phyloP scores from a whole-genome alignment of 352 stramenopile species.

The Pilasporangium apinafurcum region DNA sequence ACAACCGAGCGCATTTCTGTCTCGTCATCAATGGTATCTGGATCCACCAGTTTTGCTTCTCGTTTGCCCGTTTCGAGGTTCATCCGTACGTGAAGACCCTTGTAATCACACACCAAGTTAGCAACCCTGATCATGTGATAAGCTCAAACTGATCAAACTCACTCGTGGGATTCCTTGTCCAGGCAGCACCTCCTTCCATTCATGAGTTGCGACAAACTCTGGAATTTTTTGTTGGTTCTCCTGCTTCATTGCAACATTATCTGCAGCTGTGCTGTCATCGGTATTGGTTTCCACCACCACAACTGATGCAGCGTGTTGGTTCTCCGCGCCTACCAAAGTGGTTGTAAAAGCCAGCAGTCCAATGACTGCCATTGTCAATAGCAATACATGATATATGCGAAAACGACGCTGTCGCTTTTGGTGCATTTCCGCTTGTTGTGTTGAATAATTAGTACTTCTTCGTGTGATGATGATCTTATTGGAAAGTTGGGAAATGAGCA shows the following conservation, averaged over 20 bases:
- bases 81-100: constrained; percentile 81
- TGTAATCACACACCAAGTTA: constrained; percentile 1
- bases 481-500: too few species aligned
- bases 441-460: too few species aligned
- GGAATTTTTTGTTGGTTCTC: constrained; percentile 9
- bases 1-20: constrained; percentile 27
- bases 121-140: constrained; percentile 1
- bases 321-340: too few species aligned
- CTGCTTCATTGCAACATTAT: neutral
- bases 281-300: constrained; percentile 5
- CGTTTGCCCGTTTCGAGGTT: constrained; percentile 78
- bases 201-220: constrained; percentile 55
- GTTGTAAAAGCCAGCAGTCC: too few species aligned
- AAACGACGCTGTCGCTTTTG: too few species aligned
- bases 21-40: constrained; percentile 14
- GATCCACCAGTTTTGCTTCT: constrained; percentile 79
- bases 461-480: too few species aligned
- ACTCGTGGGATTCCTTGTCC: constrained; percentile 58
- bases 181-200: constrained; percentile 51
- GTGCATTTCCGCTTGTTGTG: too few species aligned
- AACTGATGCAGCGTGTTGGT: neutral
- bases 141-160: neutral
- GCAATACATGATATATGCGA: too few species aligned
- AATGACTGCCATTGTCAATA: too few species aligned
- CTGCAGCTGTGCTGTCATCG: constrained; percentile 6